Percentiles rank a stretch among this genome's conserved stretches.
These are phyloP conservation scores for Sanguinoderma infundibulare DNA, from an alignment of 1,284 basidiomycete species.

Conservation along the genomic window DNA sequence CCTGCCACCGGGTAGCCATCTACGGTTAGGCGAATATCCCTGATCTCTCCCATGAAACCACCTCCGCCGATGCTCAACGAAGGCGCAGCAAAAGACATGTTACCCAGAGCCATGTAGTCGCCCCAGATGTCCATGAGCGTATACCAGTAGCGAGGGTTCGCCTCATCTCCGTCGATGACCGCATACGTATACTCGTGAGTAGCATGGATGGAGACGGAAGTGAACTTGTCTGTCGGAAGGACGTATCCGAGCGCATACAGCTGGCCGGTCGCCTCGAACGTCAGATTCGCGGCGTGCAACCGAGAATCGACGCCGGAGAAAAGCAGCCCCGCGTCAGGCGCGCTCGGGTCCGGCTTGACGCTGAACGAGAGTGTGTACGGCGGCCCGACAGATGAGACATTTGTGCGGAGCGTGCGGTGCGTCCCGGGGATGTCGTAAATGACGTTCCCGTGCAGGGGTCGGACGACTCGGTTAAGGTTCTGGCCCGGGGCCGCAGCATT, in stretches of 20 bases:
- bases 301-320: constrained; percentile 44
- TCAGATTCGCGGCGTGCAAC: constrained; percentile 42
- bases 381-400: constrained; percentile 45
- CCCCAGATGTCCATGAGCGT: constrained; percentile 46
- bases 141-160: constrained; percentile 37
- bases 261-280: constrained; percentile 43
- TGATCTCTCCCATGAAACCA: constrained; percentile 34
- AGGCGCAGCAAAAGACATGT: constrained; percentile 53
- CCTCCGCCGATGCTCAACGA: constrained; percentile 39
- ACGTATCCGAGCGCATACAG: constrained; percentile 40
- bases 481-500: constrained; percentile 36
- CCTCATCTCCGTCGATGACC: constrained; percentile 31
- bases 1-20: constrained; percentile 4
- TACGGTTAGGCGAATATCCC: constrained; percentile 27
- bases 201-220: constrained; percentile 42
- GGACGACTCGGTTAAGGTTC: constrained; percentile 35
- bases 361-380: constrained; percentile 48
- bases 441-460: constrained; percentile 21
- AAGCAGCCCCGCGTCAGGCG: constrained; percentile 30
- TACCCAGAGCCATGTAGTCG: constrained; percentile 41
- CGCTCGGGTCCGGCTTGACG: constrained; percentile 29
- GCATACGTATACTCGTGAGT: constrained; percentile 43
- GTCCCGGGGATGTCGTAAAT: constrained; percentile 27
- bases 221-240: constrained; percentile 35
- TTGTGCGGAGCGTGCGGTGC: constrained; percentile 30